Conservation (phyloP, 176 grass and related monocot species). For the Raddia distichophylla region DNA sequence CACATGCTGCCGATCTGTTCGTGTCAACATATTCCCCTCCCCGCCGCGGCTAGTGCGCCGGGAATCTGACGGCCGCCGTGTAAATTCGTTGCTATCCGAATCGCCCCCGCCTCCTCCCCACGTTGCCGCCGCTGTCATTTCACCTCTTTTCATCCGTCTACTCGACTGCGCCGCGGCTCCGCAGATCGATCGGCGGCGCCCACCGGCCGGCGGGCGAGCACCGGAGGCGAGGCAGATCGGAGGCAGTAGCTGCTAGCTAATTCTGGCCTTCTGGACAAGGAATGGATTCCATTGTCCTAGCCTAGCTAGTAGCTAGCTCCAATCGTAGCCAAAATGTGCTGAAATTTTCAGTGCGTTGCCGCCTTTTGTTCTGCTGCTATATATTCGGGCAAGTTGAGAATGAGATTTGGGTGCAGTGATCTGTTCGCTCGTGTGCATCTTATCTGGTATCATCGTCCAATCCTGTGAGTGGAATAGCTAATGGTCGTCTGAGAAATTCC, state of each 20-base stretch:
- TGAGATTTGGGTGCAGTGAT: not conserved
- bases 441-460: slow-evolving; percentile 32
- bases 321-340: not conserved
- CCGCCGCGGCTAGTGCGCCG: slow-evolving; percentile 29
- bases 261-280: slow-evolving; percentile 24
- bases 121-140: not conserved
- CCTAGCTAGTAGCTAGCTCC: not conserved
- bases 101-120: not conserved
- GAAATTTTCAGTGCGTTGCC: too few relatives aligned
- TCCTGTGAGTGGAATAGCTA: not conserved
- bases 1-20: not conserved
- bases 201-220: not conserved
- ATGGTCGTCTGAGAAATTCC: not conserved
- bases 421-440: not conserved
- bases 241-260: not conserved
- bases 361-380: not conserved
- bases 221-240: not conserved
- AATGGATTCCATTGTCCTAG: slow-evolving; percentile 42
- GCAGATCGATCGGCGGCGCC: slow-evolving; percentile 7
- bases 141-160: not conserved
- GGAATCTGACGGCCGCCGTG: slow-evolving; percentile 42
- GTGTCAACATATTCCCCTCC: slow-evolving; percentile 11
- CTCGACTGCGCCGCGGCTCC: not conserved
- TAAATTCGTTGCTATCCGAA: slow-evolving; percentile 46
- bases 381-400: slow-evolving; percentile 41